Percentiles rank a stretch among this genome's conserved stretches.
phyloP scores from a whole-genome alignment of 768 basidiomycete species.

The Serendipita indica region DNA sequence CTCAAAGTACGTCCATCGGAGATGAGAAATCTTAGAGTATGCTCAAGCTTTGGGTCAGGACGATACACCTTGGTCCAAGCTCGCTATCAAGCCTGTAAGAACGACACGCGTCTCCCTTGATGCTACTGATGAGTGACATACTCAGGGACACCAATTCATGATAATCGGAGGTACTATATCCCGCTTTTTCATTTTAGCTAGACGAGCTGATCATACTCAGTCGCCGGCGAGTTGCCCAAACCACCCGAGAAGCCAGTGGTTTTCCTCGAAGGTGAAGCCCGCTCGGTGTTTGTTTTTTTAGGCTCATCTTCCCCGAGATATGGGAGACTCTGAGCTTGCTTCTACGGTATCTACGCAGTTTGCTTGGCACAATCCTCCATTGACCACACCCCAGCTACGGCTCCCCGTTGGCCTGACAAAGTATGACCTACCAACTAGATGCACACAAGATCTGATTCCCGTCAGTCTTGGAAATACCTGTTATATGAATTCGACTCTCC shows the following conservation, averaged over 20 bases:
- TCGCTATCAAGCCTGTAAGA: constrained; percentile 64
- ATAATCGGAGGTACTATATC: constrained; percentile 55
- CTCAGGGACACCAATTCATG: constrained; percentile 75
- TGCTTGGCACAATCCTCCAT: constrained; percentile 1
- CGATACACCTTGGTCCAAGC: constrained; percentile 72
- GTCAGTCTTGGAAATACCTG: constrained; percentile 83
- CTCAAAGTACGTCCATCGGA: constrained; percentile 45
- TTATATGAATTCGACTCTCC: constrained; percentile 93
- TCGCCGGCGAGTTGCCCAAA: constrained; percentile 82
- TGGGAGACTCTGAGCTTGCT: constrained; percentile 70
- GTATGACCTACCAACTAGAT: constrained; percentile 21
- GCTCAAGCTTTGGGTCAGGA: constrained; percentile 38
- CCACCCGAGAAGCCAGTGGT: constrained; percentile 64
- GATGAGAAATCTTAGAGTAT: too few species aligned
- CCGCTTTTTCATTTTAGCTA: not conserved
- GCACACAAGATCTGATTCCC: not conserved
- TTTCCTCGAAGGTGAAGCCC: constrained; percentile 63
- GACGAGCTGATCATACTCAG: constrained; percentile 16
- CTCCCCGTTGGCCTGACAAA: constrained; percentile 74
- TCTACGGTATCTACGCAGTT: constrained; percentile 38
- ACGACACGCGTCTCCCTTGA: constrained; percentile 1
- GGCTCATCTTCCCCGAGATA: constrained; percentile 48
- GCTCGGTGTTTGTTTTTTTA: constrained; percentile 62
- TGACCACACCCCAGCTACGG: constrained; percentile 36
- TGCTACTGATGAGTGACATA: not conserved